These are phyloP conservation scores for Capsicum baccatum DNA, from an alignment of 257 asterid species.

Conservation along the genomic window DNA sequence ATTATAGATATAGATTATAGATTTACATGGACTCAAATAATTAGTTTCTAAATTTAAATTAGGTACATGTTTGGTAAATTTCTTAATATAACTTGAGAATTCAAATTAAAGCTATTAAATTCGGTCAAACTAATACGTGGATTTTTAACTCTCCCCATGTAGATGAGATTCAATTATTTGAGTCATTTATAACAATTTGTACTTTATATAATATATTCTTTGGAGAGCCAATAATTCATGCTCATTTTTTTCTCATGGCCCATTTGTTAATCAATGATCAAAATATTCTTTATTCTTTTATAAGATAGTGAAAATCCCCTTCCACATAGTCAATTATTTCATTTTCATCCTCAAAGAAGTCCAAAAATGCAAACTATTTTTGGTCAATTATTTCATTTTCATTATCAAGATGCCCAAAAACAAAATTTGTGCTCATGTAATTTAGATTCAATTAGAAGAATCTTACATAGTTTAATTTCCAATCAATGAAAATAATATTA, in stretches of 20 bases:
- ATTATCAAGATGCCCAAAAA: background rate
- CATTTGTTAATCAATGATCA: background rate
- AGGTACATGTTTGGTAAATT: background rate
- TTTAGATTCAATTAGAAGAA: background rate
- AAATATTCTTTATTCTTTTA: background rate
- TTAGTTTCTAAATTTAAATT: background rate
- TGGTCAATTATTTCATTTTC: constrained; percentile 22
- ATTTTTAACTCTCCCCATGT: background rate
- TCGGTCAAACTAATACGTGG: background rate
- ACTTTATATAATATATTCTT: background rate
- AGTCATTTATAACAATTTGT: background rate
- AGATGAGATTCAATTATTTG: background rate
- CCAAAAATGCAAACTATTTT: background rate
- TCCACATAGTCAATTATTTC: background rate
- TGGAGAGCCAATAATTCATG: constrained; percentile 16
- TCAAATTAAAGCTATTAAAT: background rate
- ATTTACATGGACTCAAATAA: no score
- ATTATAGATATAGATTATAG: no score
- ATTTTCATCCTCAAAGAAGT: background rate
- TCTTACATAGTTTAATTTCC: background rate
- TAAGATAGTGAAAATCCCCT: background rate
- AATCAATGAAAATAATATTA: background rate
- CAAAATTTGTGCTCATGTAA: background rate
- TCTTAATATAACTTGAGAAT: background rate
- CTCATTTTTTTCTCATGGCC: background rate